A percentile compares a stretch with the other conserved stretches of the same genome.
These are phyloP conservation scores for Fusarium robinianum DNA, from an alignment of 2,329 filamentous ascomycete species.

Conservation along the genomic window DNA sequence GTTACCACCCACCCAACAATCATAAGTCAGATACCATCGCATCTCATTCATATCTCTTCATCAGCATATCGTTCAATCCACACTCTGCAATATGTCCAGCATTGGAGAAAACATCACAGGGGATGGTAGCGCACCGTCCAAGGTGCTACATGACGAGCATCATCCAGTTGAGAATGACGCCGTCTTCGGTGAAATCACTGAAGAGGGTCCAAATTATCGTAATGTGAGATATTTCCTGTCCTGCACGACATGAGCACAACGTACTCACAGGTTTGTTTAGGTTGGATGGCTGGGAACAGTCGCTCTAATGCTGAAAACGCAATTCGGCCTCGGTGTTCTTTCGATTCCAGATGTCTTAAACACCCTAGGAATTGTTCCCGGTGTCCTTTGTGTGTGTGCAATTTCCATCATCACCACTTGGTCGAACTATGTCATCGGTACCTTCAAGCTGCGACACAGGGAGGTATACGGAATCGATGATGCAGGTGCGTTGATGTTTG, in stretches of 20 bases:
- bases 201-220: constrained; percentile 38
- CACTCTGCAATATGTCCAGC: too few relatives aligned
- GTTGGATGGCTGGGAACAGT: constrained; percentile 49
- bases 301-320: constrained; percentile 52
- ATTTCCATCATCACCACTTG: constrained; percentile 52
- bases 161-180: too few relatives aligned
- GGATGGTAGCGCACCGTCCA: too few relatives aligned
- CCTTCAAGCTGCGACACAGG: constrained; percentile 56
- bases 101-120: too few relatives aligned
- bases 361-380: constrained; percentile 52
- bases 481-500: constrained; percentile 52
- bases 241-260: background rate
- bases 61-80: too few relatives aligned
- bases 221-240: constrained; percentile 23
- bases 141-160: too few relatives aligned
- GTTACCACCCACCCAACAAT: too few relatives aligned
- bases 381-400: constrained; percentile 48
- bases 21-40: too few relatives aligned
- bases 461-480: constrained; percentile 59
- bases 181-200: constrained; percentile 32
- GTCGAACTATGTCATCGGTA: constrained; percentile 53
- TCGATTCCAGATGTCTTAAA: constrained; percentile 53
- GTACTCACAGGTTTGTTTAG: constrained; percentile 28
- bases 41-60: too few relatives aligned
- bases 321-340: constrained; percentile 53